Base-by-base conservation (phyloP, 805 yeast genomes). In the Wickerhamiella domercqiae region DNA sequence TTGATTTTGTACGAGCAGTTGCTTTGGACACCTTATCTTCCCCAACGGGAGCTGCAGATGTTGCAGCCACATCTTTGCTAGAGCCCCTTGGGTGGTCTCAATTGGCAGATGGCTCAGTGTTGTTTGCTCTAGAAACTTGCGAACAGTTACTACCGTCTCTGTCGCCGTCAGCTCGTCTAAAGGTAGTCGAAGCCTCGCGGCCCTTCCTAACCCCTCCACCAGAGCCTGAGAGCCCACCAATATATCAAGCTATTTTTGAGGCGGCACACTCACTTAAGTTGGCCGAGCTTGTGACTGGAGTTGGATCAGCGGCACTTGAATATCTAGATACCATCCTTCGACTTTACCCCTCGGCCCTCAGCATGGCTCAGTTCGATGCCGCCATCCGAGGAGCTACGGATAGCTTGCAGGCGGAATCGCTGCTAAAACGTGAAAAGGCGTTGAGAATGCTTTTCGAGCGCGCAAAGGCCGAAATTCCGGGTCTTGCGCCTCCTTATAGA, bases 241-340 rank as follows among this genome's bases (percentile, higher is more conserved):
- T 36, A 7, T 21, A 26, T 21, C 21, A 38, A 1, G 28, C 39
- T 5, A 45, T 44, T 18, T 54, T 74, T 7, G 87, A 78, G 49
- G 70, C 76, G 0, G 63, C 74, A 1, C 87, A 78, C 51, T 73
- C 83, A 0, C 77, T 75, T 1, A 57, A 66, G 50, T 49, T 71
- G 20, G 53, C 63, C 3, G 57, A 60, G 15, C 44, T 55, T 4
- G 44, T 50, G 43, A 13, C 11, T 9, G 26, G 26, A 24, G 11
- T 9, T 24, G 26, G 13, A 9, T 9, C 9, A 24, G 13, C 13
- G 26, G 53, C 63, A 3, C 43, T 57, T 2, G 49, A 51, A 6
- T 77, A 77, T 47, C 52, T 72, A 6, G 60, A 60, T 3, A 55
- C 71, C 16, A 59, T 73, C 1, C 48, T 70, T 6, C 44, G 54